Evolutionary conservation across 306 rosid species (phyloP).

Genomic region (Rubus parviflorus): DNA sequence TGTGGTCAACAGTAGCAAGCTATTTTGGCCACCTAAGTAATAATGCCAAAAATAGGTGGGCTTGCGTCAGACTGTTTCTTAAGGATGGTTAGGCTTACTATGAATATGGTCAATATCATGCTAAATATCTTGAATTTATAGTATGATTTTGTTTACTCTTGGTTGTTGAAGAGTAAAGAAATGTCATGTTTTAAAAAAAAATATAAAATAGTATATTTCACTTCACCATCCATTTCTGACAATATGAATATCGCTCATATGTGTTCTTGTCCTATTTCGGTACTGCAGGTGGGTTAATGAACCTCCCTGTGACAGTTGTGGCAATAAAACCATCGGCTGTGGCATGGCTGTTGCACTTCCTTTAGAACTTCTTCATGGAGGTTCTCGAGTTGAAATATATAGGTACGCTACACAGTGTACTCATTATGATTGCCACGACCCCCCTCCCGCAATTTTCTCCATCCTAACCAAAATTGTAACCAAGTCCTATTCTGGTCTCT

Average conservation of each 20-base stretch:
- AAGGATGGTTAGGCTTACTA: background rate
- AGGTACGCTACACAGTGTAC: constrained; percentile 42
- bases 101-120: background rate
- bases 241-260: constrained; percentile 2
- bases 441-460: background rate
- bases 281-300: constrained; percentile 71
- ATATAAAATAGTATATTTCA: background rate
- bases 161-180: background rate
- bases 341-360: constrained; percentile 61
- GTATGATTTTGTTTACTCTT: background rate
- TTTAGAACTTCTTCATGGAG: constrained; percentile 64
- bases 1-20: background rate
- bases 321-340: constrained; percentile 44
- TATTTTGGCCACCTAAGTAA: background rate
- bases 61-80: background rate
- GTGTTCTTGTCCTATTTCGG: constrained; percentile 17
- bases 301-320: constrained; percentile 80
- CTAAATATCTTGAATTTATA: background rate
- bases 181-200: background rate
- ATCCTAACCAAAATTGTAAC: background rate
- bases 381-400: constrained; percentile 65
- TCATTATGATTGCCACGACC: background rate
- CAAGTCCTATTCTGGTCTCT: background rate
- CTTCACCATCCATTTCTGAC: constrained; percentile 1
- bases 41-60: background rate